phyloP scores from a whole-genome alignment of 2,329 filamentous ascomycete genomes.

The Magnaporthales sp. region DNA sequence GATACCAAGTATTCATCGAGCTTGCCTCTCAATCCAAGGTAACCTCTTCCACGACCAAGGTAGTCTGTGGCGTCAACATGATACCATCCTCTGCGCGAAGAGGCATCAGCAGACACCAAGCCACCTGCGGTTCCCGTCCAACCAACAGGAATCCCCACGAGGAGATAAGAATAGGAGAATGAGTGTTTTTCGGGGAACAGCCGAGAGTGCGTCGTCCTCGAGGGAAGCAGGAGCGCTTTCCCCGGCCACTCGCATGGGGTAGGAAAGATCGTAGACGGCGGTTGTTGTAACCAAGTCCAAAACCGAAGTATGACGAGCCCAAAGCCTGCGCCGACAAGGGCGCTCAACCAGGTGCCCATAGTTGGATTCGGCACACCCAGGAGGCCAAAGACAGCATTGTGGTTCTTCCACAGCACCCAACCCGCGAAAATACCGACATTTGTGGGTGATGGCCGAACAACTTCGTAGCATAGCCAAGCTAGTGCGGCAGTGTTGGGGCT shows the following conservation, averaged over 20 bases:
- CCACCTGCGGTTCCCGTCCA: constrained; percentile 46
- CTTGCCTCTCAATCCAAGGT: constrained; percentile 53
- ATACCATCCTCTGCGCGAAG: constrained; percentile 39
- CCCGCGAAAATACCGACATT: background rate
- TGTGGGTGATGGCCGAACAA: constrained; percentile 2
- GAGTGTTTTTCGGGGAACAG: constrained; percentile 59
- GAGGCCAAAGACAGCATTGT: background rate
- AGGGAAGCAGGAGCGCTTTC: constrained; percentile 52
- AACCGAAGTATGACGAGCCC: background rate
- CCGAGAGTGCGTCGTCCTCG: constrained; percentile 55
- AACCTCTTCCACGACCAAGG: constrained; percentile 42
- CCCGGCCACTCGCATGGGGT: constrained; percentile 16
- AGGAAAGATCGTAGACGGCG: background rate
- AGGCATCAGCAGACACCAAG: constrained; percentile 40
- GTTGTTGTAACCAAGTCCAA: background rate
- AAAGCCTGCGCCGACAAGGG: background rate
- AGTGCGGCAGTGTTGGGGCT: background rate
- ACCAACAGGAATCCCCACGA: constrained; percentile 59
- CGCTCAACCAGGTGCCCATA: background rate
- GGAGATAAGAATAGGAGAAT: constrained; percentile 63
- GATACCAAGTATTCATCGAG: constrained; percentile 48
- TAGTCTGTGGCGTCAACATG: constrained; percentile 52
- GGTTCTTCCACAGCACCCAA: background rate
- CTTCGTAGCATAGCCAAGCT: background rate
- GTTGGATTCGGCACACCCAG: background rate